phyloP scores from a whole-genome alignment of 2,329 filamentous ascomycete species.

The Tolypocladium ovalisporum region DNA sequence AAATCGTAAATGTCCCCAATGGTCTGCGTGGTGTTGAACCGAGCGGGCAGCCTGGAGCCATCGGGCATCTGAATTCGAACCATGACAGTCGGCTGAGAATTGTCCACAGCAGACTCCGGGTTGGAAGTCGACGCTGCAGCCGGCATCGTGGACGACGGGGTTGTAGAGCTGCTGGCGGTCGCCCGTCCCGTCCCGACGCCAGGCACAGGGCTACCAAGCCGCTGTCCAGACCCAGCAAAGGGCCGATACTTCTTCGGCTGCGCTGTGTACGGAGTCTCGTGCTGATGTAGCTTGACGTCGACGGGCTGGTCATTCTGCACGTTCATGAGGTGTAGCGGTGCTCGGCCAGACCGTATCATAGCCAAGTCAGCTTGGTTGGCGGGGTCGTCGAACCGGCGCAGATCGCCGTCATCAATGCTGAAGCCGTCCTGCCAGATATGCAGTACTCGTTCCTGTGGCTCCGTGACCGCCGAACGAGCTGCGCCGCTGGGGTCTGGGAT shows the following conservation, averaged over 20 bases:
- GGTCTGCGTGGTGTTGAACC: conserved; percentile 73
- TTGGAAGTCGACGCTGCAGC: conserved; percentile 23
- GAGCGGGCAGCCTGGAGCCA: conserved; percentile 63
- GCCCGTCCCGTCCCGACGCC: conserved; percentile 29
- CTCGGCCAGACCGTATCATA: conserved; percentile 67
- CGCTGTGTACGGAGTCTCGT: conserved; percentile 58
- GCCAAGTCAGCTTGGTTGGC: conserved; percentile 59
- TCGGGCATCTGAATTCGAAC: conserved; percentile 72
- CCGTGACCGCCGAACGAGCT: conserved; percentile 16
- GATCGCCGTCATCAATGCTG: conserved; percentile 70
- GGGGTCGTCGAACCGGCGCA: conserved; percentile 71
- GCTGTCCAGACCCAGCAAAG: conserved; percentile 60
- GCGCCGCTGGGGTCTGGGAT: conserved; percentile 48
- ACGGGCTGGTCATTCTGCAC: conserved; percentile 65
- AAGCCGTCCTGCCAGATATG: conserved; percentile 80
- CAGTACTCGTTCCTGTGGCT: conserved; percentile 55
- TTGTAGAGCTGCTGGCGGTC: conserved; percentile 12
- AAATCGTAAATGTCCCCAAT: conserved; percentile 70
- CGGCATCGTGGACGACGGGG: conserved; percentile 17
- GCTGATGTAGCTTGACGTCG: conserved; percentile 68
- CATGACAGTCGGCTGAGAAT: conserved; percentile 54
- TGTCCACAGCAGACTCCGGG: conserved; percentile 38
- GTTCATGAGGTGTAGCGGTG: conserved; percentile 68
- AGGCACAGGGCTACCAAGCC: conserved; percentile 68
- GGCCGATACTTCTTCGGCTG: conserved; percentile 69